These are phyloP conservation scores for Lecanicillium sp. DNA, from an alignment of 2,329 filamentous ascomycete species.

Conservation along the genomic window DNA sequence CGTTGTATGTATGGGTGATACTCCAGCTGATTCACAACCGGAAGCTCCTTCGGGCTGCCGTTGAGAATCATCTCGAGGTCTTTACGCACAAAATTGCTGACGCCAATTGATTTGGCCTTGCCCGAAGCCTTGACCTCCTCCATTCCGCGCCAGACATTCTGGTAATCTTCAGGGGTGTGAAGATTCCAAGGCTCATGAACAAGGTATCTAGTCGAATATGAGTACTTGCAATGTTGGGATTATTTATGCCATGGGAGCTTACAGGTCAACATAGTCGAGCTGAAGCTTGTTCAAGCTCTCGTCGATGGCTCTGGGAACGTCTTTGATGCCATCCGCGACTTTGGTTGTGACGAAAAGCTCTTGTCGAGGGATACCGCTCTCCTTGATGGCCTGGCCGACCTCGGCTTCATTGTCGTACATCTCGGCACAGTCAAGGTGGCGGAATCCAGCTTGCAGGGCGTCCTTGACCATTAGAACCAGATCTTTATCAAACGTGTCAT, in stretches of 20 bases:
- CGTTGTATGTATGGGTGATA: conserved; percentile 5
- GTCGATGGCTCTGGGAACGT: conserved; percentile 2
- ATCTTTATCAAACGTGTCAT: not conserved
- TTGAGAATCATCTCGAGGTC: conserved; percentile 1
- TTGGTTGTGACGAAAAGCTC: conserved; percentile 50
- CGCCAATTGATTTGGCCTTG: conserved; percentile 2
- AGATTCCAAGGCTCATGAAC: conserved; percentile 1
- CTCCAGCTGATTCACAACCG: conserved; percentile 4
- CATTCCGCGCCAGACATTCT: conserved; percentile 1
- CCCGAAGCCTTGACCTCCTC: conserved; percentile 1
- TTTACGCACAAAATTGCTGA: conserved; percentile 1
- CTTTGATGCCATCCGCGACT: conserved; percentile 1
- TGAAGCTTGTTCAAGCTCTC: conserved; percentile 2
- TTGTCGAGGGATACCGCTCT: conserved; percentile 35
- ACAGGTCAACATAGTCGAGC: conserved; percentile 5
- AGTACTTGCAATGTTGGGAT: not conserved
- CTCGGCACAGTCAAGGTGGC: conserved; percentile 56
- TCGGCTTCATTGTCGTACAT: conserved; percentile 44
- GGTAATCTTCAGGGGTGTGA: not conserved
- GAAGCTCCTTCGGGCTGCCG: not conserved
- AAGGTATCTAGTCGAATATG: not conserved
- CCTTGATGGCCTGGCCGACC: conserved; percentile 38
- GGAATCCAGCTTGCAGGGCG: conserved; percentile 47
- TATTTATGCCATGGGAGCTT: not conserved
- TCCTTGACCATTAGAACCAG: conserved; percentile 6